Evolutionary conservation across 257 asterid species (phyloP), one percentile per base, ranked within the genome.

Genomic region (Jasminum sambac): DNA sequence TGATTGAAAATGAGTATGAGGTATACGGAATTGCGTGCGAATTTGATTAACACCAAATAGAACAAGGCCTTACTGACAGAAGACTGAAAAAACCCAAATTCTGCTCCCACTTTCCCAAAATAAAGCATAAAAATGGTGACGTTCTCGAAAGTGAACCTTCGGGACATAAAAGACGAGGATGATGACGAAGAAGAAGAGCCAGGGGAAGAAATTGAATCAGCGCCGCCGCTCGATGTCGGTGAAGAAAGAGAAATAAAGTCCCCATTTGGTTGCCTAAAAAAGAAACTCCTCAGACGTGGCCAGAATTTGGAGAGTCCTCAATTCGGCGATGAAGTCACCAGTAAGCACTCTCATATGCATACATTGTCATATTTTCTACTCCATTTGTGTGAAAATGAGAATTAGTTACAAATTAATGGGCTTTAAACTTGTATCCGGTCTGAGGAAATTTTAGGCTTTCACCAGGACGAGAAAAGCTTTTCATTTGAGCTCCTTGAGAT

Each of bases 181-280:
- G 84, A 78, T 6, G 59, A 50, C 58, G 84, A 79, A 38, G 80
- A 78, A 36, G 91, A 85, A 69, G 92, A 84, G 77, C 84, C 85
- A 34, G 95, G 95, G 8, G 95, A 88, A 67, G 92, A 69, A 64
- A 84, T 84, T 62, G 92, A 88, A 76, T 86, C 96, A 63, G 90
- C 96, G 40, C 92, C 96, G 68, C 96, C 96, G 5, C 79, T 84
- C 34, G 52, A 77, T 69, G 82, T 84, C 14, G 92, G 92, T 9
- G 89, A 86, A 66, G 89, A 84, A 79, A 84, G 92, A 74, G 85
- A 79, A 70, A 83, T 88, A n/a, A 74, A 74, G 62, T 55, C 80
- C 77, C 86, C 10, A 70, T 46, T 23, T 87, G 92, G 21, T 65
- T 87, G 92, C 19, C 67, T 88, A 36, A 88, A 74, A 73, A 88